Evolutionary conservation across 1,284 basidiomycete species (phyloP), one percentile per base, ranked within the genome.

Genomic region (Laetiporus sulphureus): DNA sequence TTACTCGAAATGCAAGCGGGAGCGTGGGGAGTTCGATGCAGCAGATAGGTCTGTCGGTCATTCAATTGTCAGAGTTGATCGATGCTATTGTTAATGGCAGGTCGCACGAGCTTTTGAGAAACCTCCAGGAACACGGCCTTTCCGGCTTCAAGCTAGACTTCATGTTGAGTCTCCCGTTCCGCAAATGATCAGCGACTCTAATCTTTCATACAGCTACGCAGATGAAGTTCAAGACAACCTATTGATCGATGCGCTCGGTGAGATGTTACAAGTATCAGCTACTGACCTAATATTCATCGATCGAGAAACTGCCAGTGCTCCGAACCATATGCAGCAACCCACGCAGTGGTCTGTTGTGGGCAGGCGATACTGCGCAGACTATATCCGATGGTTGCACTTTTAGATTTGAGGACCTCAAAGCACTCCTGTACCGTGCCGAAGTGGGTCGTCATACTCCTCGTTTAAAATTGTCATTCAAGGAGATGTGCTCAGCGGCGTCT

Each of bases 361-460:
- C 84, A 0, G 85, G 84, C 0, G 84, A 88, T 52, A 88, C 85
- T 0, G 83, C 84, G 0, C 84, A 88, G 49, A 83, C 83, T 0
- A 87, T 88, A 15, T 78, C 79, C 0, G 69, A 73, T 2, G 84
- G 83, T 0, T 83, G 79, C 43, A 75, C 79, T 0, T 87, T 88
- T 51, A 62, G 78, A 11, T 88, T 88, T 56, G 64, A 82, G 46
- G 83, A 86, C 32, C 54, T 88, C 42, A 87, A 80, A 49, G 72
- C 82, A 0, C 80, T 82, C 51, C 51, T 85, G 19, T 73, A 73
- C 44, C 67, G 74, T 16, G 56, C 75, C 0, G 77, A 85, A 63
- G 82, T 76, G 42, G 21, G 59, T 38, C 34, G 10, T 5, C 5
- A 32, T 13, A 16, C 7, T 13, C 21, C 18, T 29, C 8, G n/a